These are phyloP conservation scores for Trichoderma sp. DNA, from an alignment of 2,329 filamentous ascomycete genomes.

Conservation along the genomic window DNA sequence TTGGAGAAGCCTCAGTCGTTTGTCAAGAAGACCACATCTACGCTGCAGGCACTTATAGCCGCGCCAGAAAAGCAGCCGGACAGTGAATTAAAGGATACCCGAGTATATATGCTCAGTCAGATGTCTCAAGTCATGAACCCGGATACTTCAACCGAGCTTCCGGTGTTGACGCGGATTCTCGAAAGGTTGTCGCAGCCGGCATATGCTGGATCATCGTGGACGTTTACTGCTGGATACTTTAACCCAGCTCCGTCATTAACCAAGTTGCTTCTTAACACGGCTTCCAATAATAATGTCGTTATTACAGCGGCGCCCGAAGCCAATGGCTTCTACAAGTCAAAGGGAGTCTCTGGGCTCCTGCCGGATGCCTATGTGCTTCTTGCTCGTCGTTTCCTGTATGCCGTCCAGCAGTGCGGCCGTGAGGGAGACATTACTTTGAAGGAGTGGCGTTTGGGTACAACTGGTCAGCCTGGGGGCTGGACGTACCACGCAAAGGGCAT, in stretches of 20 bases:
- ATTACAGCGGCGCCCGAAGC: conserved; percentile 90
- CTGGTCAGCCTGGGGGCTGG: conserved; percentile 82
- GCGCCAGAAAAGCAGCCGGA: conserved; percentile 17
- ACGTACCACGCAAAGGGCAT: conserved; percentile 97
- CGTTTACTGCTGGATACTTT: conserved; percentile 97
- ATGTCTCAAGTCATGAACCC: conserved; percentile 79
- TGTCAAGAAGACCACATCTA: conserved; percentile 62
- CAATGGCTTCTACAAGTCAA: conserved; percentile 90
- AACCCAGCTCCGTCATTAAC: conserved; percentile 88
- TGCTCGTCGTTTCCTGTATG: conserved; percentile 73
- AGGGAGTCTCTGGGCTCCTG: conserved; percentile 83
- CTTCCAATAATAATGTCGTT: conserved; percentile 70
- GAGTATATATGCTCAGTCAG: conserved; percentile 82
- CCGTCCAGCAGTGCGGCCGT: conserved; percentile 44
- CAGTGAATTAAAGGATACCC: conserved; percentile 53
- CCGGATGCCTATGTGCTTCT: conserved; percentile 91
- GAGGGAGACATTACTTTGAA: conserved; percentile 66
- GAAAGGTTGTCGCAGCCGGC: conserved; percentile 60
- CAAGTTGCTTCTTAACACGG: conserved; percentile 71
- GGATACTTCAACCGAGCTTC: conserved; percentile 84
- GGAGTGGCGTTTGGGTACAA: conserved; percentile 83
- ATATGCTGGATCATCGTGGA: conserved; percentile 75
- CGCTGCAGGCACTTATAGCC: conserved; percentile 65
- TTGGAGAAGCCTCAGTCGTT: conserved; percentile 68
- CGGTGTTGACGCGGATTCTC: conserved; percentile 73